Conservation (phyloP, 73 alveolate species). For the Tetrahymena thermophila region DNA sequence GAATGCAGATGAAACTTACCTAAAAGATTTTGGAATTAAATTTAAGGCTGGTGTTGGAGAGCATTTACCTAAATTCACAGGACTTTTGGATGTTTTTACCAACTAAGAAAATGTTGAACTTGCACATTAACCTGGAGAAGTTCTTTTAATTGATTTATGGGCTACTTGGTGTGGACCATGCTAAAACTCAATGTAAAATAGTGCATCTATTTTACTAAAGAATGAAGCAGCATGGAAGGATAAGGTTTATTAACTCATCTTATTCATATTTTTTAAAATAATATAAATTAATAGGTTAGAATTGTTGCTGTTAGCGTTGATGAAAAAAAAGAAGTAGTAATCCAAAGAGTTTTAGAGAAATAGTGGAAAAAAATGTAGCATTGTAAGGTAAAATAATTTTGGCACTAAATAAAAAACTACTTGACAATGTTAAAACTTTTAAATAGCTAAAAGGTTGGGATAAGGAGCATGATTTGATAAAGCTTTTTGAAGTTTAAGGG, state of each 20-base stretch:
- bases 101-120: neutral
- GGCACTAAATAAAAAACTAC: neutral
- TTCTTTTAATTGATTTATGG: constrained; percentile 30
- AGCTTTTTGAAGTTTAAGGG: constrained; percentile 7
- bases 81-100: neutral
- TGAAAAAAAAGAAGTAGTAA: constrained; percentile 15
- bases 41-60: neutral
- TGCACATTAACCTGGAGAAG: constrained; percentile 5
- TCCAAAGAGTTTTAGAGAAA: constrained; percentile 7
- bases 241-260: neutral
- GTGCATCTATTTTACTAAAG: neutral
- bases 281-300: constrained; percentile 2
- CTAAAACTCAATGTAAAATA: neutral
- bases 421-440: neutral
- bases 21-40: neutral
- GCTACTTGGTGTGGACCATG: constrained; percentile 47
- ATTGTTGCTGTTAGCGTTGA: constrained; percentile 20
- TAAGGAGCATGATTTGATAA: constrained; percentile 4
- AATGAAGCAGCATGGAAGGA: neutral
- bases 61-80: neutral
- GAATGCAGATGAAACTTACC: neutral
- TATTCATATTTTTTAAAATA: neutral
- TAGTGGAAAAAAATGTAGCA: constrained; percentile 14
- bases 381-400: neutral
- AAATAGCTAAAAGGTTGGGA: constrained; percentile 24